Conservation (phyloP, 352 stramenopile species). For the Phytophthora lateralis region DNA sequence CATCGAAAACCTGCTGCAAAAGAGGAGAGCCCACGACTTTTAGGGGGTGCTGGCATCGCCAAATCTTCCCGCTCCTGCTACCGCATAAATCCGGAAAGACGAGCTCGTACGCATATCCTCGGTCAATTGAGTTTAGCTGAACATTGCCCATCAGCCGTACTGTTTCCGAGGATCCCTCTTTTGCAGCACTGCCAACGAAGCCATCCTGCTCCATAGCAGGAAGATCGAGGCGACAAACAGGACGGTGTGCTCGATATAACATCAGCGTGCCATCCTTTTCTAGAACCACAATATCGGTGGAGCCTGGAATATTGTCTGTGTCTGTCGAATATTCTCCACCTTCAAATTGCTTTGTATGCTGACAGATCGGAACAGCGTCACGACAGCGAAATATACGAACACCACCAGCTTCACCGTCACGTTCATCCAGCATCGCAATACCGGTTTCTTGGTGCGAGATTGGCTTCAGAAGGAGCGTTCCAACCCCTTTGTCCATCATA, state of each 20-base stretch:
- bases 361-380: conserved; percentile 46
- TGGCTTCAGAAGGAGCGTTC: conserved; percentile 43
- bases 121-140: conserved; percentile 36
- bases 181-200: background rate
- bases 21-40: conserved; percentile 36
- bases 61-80: conserved; percentile 31
- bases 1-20: conserved; percentile 39
- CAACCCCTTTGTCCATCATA: conserved; percentile 46
- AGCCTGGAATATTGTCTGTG: background rate
- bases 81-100: conserved; percentile 21
- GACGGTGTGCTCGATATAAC: conserved; percentile 39
- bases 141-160: conserved; percentile 18
- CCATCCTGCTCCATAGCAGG: conserved; percentile 5
- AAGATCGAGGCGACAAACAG: conserved; percentile 41
- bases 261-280: conserved; percentile 33
- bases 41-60: conserved; percentile 51
- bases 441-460: conserved; percentile 22
- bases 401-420: conserved; percentile 5
- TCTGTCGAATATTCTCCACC: background rate
- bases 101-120: conserved; percentile 38
- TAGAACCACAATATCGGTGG: conserved; percentile 52
- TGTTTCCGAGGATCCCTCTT: conserved; percentile 3
- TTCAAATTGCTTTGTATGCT: conserved; percentile 7
- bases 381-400: conserved; percentile 41
- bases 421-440: conserved; percentile 8